Evolutionary conservation across 306 rosid species (phyloP), one percentile per base, ranked within the genome.

Genomic region (Carpinus viminea): DNA sequence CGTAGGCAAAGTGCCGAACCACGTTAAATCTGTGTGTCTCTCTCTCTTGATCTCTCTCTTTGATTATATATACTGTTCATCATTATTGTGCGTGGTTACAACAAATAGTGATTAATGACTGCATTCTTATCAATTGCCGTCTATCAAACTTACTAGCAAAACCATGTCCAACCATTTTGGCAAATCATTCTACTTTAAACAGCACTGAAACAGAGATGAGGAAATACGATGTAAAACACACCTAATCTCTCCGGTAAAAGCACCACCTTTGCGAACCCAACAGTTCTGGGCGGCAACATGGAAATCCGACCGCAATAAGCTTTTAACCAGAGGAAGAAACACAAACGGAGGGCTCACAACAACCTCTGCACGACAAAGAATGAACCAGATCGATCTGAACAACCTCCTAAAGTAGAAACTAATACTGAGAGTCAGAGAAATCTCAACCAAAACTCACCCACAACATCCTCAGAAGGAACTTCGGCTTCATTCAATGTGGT

Each of bases 251-350:
- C 97, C 97, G 0, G 97, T 93, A 85, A 74, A 93, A 79, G 97
- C 97, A 77, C 97, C 97, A 57, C 97, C 97, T 85, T 93, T 93
- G 85, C 88, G 85, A 75, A 90, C 97, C 97, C 97, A 93, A 74
- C 85, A 75, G 82, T 90, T 92, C 68, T 93, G 97, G 34, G 97
- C 93, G 1, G 97, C 87, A 0, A 93, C 97, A 51, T 93, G 90
- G 83, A 93, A 90, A 75, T 93, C 97, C n/a, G 93, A 68, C 80
- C 90, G 89, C 79, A 93, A 83, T 15, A 75, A 74, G 62, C 86
- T 21, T 80, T 93, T 89, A 46, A 90, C 93, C 34, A 79, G 1
- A 8, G 92, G 82, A 77, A 93, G 88, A 87, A 90, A 93, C 75
- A 90, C 91, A 55, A 54, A 93, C 21, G 97, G 93, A 21, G 97